Evolutionary conservation across 306 rosid genomes (phyloP).

Genomic region (Citrullus amarus): DNA sequence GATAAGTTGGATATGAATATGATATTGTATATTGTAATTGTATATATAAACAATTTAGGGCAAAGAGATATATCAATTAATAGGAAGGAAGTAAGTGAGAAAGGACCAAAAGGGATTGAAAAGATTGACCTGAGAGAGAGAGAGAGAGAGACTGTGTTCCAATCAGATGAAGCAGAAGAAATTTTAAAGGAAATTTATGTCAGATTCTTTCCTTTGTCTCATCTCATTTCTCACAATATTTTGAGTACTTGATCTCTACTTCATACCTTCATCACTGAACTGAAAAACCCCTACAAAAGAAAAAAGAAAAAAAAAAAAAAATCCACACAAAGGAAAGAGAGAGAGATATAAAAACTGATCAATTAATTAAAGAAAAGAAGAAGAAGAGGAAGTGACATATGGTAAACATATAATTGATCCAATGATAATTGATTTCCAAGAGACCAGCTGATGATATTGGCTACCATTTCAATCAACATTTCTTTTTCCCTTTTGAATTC

Average conservation of each 20-base stretch:
- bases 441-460: not conserved
- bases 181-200: constrained; percentile 1
- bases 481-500: not conserved
- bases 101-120: constrained; percentile 1
- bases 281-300: not conserved
- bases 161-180: not conserved
- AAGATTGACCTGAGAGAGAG: constrained; percentile 3
- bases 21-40: not conserved
- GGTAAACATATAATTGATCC: not conserved
- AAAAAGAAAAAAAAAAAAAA: not conserved
- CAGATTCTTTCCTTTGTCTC: constrained; percentile 7
- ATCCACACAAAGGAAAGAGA: not conserved
- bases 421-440: constrained; percentile 2
- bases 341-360: not conserved
- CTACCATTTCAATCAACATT: not conserved
- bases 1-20: not conserved
- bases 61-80: not conserved
- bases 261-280: not conserved
- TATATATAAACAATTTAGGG: not conserved
- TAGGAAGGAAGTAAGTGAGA: not conserved
- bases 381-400: not conserved
- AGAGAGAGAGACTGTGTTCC: not conserved
- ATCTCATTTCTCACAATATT: not conserved
- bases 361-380: not conserved
- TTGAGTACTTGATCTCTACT: not conserved